Evolutionary conservation across 768 basidiomycete genomes (phyloP), one percentile per base, ranked within the genome.

Genomic region (Gyrodon lividus): DNA sequence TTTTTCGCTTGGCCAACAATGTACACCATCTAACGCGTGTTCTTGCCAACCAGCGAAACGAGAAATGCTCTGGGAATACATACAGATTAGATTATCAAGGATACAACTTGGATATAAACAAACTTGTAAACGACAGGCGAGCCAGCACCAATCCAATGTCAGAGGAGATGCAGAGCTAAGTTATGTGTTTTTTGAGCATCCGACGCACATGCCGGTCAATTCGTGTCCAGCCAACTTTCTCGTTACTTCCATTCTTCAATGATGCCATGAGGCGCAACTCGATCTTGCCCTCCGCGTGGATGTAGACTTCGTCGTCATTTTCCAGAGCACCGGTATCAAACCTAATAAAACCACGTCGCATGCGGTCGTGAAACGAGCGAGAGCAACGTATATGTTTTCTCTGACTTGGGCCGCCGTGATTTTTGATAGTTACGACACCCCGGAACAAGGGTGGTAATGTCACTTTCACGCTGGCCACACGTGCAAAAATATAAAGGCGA

Each of bases 191-290:
- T 9, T 59, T 45, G 16, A 69, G 61, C 46, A 69, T 65, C 59
- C 58, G 63, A 31, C 65, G 57, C 58, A 69, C 65, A 51, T 59
- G 66, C 55, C 54, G 55, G 51, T 61, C 57, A 52, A 70, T 57
- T 34, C 60, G 64, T 6, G 58, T 12, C 57, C 54, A 59, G 26
- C 63, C 48, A 20, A 55, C 24, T 20, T 57, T 57, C 42, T 34
- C 52, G 24, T 13, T 39, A 4, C 56, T 51, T 39, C 55, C 48
- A 31, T 46, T 50, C 24, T 43, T 31, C 46, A 45, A 48, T 35
- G 43, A 26, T 17, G 52, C 26, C 53, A 56, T 60, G 22, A 70
- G 42, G 17, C 52, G 54, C 8, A 70, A 35, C 24, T 56, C 45
- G 5, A 63, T 54, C 20, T 46, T 63, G 2, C 68, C 69, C n/a